phyloP scores from a whole-genome alignment of 805 yeast species.

The Yamadazyma endophytica region DNA sequence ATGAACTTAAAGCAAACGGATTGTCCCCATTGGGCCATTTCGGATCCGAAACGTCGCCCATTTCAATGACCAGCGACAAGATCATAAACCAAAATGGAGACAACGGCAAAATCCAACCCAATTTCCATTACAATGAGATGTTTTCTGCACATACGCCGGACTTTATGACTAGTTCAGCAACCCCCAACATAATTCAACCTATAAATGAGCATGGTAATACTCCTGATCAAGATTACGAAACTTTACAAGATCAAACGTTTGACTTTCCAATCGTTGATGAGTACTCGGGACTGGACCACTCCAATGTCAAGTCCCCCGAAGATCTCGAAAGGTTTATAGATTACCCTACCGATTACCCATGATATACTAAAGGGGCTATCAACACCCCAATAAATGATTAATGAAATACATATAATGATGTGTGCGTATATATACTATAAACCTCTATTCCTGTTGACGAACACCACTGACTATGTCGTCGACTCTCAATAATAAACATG shows the following conservation, averaged over 20 bases:
- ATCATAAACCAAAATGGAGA: slow-evolving; percentile 2
- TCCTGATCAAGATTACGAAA: slow-evolving; percentile 6
- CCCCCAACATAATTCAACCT: slow-evolving; percentile 10
- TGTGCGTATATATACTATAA: background rate
- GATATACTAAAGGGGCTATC: no score
- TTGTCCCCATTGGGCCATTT: slow-evolving; percentile 16
- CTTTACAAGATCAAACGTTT: slow-evolving; percentile 7
- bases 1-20: slow-evolving; percentile 10
- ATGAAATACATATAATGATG: background rate
- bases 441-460: slow-evolving; percentile 39
- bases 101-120: slow-evolving; percentile 5
- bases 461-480: slow-evolving; percentile 98
- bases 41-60: slow-evolving; percentile 17
- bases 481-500: slow-evolving; percentile 88
- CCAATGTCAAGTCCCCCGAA: slow-evolving; percentile 10
- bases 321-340: slow-evolving; percentile 20
- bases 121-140: slow-evolving; percentile 15
- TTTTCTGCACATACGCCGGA: slow-evolving; percentile 20
- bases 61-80: slow-evolving; percentile 10
- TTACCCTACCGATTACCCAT: slow-evolving; percentile 15
- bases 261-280: slow-evolving; percentile 13
- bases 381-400: background rate
- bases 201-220: slow-evolving; percentile 2
- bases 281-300: slow-evolving; percentile 13
- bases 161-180: slow-evolving; percentile 16